Conservation (phyloP, 1,284 basidiomycete genomes). For the Microbotryomycetes sp. region DNA sequence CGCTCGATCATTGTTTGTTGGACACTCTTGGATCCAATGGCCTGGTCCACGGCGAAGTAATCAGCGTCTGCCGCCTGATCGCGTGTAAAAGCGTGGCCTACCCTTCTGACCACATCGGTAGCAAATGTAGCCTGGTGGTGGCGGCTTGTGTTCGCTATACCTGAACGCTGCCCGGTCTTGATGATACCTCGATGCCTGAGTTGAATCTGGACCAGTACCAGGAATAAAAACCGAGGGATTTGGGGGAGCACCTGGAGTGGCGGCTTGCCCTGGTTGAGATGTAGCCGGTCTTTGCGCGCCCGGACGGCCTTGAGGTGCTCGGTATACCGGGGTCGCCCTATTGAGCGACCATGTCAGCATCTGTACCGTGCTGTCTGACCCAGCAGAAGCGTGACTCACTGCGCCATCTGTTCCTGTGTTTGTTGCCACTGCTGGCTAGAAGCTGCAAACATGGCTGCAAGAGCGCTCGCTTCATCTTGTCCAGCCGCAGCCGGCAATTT, state of each 20-base stretch:
- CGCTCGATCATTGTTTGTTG: constrained; percentile 90
- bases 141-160: constrained; percentile 36
- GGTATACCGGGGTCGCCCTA: constrained; percentile 9
- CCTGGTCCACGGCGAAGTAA: constrained; percentile 48
- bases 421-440: constrained; percentile 89
- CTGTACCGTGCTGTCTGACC: not conserved
- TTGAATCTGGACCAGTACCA: not conserved
- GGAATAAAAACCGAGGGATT: not conserved
- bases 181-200: not conserved
- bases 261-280: not conserved
- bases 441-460: constrained; percentile 91
- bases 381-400: constrained; percentile 56
- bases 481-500: constrained; percentile 25
- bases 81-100: constrained; percentile 42
- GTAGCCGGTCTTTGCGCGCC: not conserved
- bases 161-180: not conserved
- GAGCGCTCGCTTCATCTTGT: constrained; percentile 72
- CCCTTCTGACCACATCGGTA: constrained; percentile 98
- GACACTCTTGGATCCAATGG: constrained; percentile 99
- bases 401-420: constrained; percentile 93
- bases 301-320: constrained; percentile 28
- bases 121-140: constrained; percentile 95
- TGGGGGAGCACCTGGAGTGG: too few relatives aligned
- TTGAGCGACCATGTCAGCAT: constrained; percentile 42
- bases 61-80: not conserved